A percentile compares a stretch with the other conserved stretches of the same genome.
These are phyloP conservation scores for Zasmidium angulare DNA, from an alignment of 2,329 filamentous ascomycete genomes.

Conservation along the genomic window DNA sequence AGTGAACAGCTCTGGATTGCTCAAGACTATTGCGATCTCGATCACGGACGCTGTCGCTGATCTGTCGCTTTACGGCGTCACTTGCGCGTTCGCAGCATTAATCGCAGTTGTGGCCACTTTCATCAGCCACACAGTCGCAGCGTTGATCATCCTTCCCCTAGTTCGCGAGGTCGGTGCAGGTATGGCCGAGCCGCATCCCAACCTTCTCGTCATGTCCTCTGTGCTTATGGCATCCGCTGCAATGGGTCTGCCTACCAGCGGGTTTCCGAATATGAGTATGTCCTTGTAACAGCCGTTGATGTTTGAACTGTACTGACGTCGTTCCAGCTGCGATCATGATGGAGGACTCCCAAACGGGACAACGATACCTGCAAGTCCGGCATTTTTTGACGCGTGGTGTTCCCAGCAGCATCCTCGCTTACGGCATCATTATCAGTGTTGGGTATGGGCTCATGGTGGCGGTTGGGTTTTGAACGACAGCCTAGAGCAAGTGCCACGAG, in stretches of 20 bases:
- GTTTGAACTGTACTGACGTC: not conserved
- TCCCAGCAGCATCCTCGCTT: conserved; percentile 78
- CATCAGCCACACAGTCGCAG: conserved; percentile 95
- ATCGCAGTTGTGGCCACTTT: conserved; percentile 95
- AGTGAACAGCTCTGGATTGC: conserved; percentile 85
- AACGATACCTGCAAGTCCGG: conserved; percentile 85
- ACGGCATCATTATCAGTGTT: conserved; percentile 78
- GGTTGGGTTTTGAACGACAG: conserved; percentile 55
- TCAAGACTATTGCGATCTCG: conserved; percentile 78
- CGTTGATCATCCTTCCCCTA: conserved; percentile 88
- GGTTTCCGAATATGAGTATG: conserved; percentile 99
- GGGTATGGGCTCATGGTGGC: conserved; percentile 89
- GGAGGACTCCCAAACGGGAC: conserved; percentile 86
- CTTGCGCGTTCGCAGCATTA: conserved; percentile 79
- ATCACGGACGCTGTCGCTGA: conserved; percentile 75
- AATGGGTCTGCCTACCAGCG: conserved; percentile 93
- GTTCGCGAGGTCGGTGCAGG: conserved; percentile 79
- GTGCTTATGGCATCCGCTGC: conserved; percentile 97
- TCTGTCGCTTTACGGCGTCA: conserved; percentile 79
- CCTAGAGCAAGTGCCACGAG: not conserved
- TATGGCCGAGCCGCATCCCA: conserved; percentile 90
- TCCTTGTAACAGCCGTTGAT: conserved; percentile 32
- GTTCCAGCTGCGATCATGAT: conserved; percentile 94
- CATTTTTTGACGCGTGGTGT: conserved; percentile 96
- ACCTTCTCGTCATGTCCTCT: conserved; percentile 89